A percentile compares a stretch with the other conserved stretches of the same genome.
phyloP scores from a whole-genome alignment of 768 basidiomycete genomes.

The Trametes gibbosa region DNA sequence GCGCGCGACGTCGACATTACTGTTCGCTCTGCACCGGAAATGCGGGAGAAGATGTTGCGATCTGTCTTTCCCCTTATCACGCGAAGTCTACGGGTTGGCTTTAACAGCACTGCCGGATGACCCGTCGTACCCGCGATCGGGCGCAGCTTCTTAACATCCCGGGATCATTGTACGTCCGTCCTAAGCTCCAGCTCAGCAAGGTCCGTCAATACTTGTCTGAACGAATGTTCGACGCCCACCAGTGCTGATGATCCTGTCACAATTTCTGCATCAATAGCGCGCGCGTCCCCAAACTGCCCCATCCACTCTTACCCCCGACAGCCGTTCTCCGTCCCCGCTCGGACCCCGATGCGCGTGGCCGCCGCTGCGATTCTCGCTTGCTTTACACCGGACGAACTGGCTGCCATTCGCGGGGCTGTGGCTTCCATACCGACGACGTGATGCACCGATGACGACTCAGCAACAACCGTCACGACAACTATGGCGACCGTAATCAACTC shows the following conservation, averaged over 20 bases:
- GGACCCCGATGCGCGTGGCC: background rate
- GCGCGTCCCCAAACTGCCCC: background rate
- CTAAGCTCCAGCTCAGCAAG: too few species aligned
- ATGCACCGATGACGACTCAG: slow-evolving; percentile 1
- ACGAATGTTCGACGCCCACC: background rate
- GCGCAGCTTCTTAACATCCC: background rate
- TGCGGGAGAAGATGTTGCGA: slow-evolving; percentile 13
- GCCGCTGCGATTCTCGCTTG: background rate
- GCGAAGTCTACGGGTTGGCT: background rate
- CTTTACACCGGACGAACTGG: background rate
- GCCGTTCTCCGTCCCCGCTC: background rate
- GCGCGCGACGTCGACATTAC: background rate
- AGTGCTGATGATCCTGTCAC: background rate
- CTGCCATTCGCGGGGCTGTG: slow-evolving; percentile 8
- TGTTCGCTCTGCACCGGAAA: background rate
- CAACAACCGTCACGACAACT: slow-evolving; percentile 16
- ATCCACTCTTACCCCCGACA: background rate
- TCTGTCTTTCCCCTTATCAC: background rate
- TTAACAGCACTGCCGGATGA: background rate
- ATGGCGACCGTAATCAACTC: slow-evolving; percentile 11
- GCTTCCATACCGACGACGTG: slow-evolving; percentile 5
- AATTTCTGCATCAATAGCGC: background rate
- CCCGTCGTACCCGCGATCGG: background rate
- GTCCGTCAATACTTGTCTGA: background rate
- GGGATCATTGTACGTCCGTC: background rate